These are phyloP conservation scores for Naganishia friedmannii DNA, from an alignment of 768 basidiomycete genomes.

Conservation along the genomic window DNA sequence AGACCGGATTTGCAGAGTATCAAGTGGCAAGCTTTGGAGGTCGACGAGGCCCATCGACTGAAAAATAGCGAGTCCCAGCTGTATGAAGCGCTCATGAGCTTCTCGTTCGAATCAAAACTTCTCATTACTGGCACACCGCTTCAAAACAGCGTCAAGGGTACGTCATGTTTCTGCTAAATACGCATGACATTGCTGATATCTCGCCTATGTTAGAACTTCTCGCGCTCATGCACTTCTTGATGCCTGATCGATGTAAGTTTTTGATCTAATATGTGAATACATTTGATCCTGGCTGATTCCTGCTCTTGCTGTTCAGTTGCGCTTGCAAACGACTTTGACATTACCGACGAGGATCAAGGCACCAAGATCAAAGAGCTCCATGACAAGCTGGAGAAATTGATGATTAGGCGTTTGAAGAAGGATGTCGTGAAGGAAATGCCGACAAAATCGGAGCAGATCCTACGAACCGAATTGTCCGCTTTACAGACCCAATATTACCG, in stretches of 20 bases:
- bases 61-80: conserved; percentile 98
- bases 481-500: conserved; percentile 98
- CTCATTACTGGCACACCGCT: conserved; percentile 97
- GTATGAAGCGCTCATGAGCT: conserved; percentile 87
- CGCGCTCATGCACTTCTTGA: conserved; percentile 97
- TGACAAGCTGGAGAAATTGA: conserved; percentile 83
- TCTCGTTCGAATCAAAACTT: conserved; percentile 84
- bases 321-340: conserved; percentile 90
- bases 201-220: conserved; percentile 64
- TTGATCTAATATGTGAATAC: conserved; percentile 53
- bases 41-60: conserved; percentile 96
- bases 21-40: conserved; percentile 94
- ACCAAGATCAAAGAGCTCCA: conserved; percentile 85
- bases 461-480: conserved; percentile 94
- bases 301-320: conserved; percentile 47
- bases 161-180: conserved; percentile 46
- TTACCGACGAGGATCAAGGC: conserved; percentile 89
- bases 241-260: conserved; percentile 82
- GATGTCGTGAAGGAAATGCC: conserved; percentile 95
- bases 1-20: conserved; percentile 81
- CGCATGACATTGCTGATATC: neutral
- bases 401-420: conserved; percentile 89
- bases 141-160: conserved; percentile 89
- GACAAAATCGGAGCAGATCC: conserved; percentile 95
- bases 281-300: conserved; percentile 1